Evolutionary conservation across 495 filamentous ascomycete species (phyloP).

Genomic region (Penicillium crystallinum): DNA sequence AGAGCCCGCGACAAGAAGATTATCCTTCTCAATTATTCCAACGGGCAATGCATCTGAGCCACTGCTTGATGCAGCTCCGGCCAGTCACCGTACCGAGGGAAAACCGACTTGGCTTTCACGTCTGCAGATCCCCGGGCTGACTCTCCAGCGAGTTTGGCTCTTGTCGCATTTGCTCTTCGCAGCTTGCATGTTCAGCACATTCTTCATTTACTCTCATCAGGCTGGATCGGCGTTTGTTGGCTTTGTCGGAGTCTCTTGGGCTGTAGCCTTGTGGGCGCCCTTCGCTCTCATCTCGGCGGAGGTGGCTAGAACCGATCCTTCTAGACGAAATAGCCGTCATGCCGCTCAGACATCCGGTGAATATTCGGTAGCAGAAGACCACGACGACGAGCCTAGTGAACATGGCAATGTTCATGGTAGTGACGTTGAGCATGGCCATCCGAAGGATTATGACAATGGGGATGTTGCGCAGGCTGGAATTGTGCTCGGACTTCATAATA

Average conservation of each 20-base stretch:
- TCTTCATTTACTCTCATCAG: conserved; percentile 61
- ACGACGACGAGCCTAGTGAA: not conserved
- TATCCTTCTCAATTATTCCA: conserved; percentile 30
- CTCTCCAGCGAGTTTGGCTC: conserved; percentile 81
- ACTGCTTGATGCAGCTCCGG: conserved; percentile 14
- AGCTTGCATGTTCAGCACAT: conserved; percentile 70
- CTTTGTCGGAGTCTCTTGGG: conserved; percentile 81
- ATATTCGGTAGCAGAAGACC: conserved; percentile 5
- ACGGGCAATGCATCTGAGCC: conserved; percentile 27
- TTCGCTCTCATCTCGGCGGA: conserved; percentile 89
- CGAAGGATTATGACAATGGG: conserved; percentile 14
- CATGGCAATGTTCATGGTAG: not conserved
- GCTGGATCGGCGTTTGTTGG: conserved; percentile 70
- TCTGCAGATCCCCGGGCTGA: conserved; percentile 72
- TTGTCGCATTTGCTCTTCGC: conserved; percentile 76
- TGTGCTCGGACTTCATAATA: conserved; percentile 86
- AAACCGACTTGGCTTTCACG: conserved; percentile 41
- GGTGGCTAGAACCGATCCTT: conserved; percentile 70
- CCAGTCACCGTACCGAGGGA: conserved; percentile 4
- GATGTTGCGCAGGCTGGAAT: conserved; percentile 68
- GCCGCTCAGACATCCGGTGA: conserved; percentile 13
- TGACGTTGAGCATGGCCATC: conserved; percentile 27
- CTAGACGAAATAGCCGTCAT: conserved; percentile 50
- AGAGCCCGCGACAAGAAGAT: conserved; percentile 18
- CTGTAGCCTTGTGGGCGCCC: conserved; percentile 83